Base-by-base conservation (phyloP, 2,329 filamentous ascomycete genomes). In the Neonectria punicea region DNA sequence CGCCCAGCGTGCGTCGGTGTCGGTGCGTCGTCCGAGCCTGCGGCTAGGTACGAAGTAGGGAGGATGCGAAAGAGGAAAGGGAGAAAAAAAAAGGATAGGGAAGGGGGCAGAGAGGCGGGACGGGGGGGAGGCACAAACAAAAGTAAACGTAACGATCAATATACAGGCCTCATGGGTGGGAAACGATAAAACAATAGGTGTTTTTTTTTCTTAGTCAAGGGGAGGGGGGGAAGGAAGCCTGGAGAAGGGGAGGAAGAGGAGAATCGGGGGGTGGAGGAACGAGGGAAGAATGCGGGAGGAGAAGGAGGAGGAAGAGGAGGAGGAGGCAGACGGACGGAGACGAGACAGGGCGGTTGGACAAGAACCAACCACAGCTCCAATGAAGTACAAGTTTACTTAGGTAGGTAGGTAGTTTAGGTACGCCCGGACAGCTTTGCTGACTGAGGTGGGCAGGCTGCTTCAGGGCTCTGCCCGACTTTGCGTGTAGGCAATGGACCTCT, bases 151-250 rank as follows among this genome's bases (percentile, higher is more conserved):
- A 68, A 72, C 66, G 68, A 74, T 79, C 74, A 78, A 78, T 77
- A 77, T 77, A 79, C 75, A 79, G 72, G 77, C 76, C 75, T 75
- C 77, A 78, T 77, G 68, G 70, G 69, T 62, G 25, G 25, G 25
- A 25, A 25, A 70, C 71, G 64, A 68, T 67, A 66, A 43, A 63
- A 69, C 66, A 68, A 65, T 63, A 68, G 62, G 61, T 67, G 67
- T 58, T 60, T 66, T 70, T 71, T 71, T 71, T 67, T 25, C 47
- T 44, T 43, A 36, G 14, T 46, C 44, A 43, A 62, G 53, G 39
- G 70, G 67, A 25, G 5, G 25, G 25, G 5, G 25, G 25, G 25
- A 6, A 25, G 64, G 63, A 67, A 70, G 71, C 70, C 73, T 72
- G 69, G 75, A 73, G 73, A 71, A 74, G 70, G 68, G 63, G 66